Conservation (phyloP, 768 basidiomycete species). For the Calocera viscosa region DNA sequence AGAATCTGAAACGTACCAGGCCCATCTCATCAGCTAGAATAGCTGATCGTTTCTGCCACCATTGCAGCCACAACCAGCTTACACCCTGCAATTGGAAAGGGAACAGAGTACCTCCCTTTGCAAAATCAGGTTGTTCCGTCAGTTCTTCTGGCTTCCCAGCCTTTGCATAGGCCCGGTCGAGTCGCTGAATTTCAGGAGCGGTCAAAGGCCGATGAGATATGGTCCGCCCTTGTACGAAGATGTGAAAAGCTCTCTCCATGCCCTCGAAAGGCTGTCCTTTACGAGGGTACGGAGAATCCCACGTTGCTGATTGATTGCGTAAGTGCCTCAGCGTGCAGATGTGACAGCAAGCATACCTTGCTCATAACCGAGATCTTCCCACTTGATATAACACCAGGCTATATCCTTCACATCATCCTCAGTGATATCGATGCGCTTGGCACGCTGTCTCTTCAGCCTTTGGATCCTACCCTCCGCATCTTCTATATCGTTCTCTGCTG, state of each 20-base stretch:
- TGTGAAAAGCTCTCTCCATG: slow-evolving; percentile 53
- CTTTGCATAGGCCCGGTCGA: slow-evolving; percentile 41
- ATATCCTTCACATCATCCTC: slow-evolving; percentile 47
- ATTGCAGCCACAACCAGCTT: slow-evolving; percentile 75
- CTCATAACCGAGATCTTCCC: slow-evolving; percentile 87
- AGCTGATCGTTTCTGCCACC: slow-evolving; percentile 74
- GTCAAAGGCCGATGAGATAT: slow-evolving; percentile 47
- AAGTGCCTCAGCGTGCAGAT: not conserved
- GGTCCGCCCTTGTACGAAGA: slow-evolving; percentile 48
- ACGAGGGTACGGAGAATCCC: slow-evolving; percentile 73
- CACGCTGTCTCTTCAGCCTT: slow-evolving; percentile 37
- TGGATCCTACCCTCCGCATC: slow-evolving; percentile 23
- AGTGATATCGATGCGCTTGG: slow-evolving; percentile 33
- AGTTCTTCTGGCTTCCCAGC: slow-evolving; percentile 27
- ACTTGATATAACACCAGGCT: slow-evolving; percentile 80
- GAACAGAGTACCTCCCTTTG: slow-evolving; percentile 42
- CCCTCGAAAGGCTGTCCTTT: slow-evolving; percentile 46
- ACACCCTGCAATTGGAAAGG: slow-evolving; percentile 46
- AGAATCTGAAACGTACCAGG: slow-evolving; percentile 37
- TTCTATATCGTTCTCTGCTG: slow-evolving; percentile 25
- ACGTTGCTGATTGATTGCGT: slow-evolving; percentile 47
- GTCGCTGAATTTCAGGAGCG: slow-evolving; percentile 31
- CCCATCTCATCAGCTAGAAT: slow-evolving; percentile 99
- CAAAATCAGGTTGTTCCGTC: slow-evolving; percentile 42
- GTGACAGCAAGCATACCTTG: slow-evolving; percentile 46